These are phyloP conservation scores for Metahyphopichia silvanorum DNA, from an alignment of 805 yeast species.

Conservation along the genomic window DNA sequence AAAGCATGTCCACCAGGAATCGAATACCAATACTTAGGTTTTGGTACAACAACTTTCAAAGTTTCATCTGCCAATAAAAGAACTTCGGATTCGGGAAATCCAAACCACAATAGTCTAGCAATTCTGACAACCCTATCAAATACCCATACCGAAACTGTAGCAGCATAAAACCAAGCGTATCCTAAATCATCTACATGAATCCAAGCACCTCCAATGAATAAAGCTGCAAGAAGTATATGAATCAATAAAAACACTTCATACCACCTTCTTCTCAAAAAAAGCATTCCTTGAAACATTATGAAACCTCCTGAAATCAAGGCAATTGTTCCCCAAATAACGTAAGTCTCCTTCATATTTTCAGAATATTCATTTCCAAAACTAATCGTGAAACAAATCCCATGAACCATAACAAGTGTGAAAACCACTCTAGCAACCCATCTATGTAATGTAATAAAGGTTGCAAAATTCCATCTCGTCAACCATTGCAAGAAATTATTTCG, in stretches of 20 bases:
- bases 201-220: slow-evolving; percentile 45
- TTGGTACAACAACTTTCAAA: slow-evolving; percentile 32
- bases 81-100: slow-evolving; percentile 31
- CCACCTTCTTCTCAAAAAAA: slow-evolving; percentile 31
- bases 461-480: slow-evolving; percentile 55
- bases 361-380: slow-evolving; percentile 8
- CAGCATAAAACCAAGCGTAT: slow-evolving; percentile 26
- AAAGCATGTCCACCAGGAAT: slow-evolving; percentile 42
- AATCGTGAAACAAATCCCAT: slow-evolving; percentile 27
- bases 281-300: slow-evolving; percentile 28
- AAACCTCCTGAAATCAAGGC: slow-evolving; percentile 34
- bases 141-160: slow-evolving; percentile 33
- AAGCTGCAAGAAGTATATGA: slow-evolving; percentile 36
- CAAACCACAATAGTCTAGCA: slow-evolving; percentile 26
- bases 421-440: slow-evolving; percentile 41
- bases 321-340: slow-evolving; percentile 30
- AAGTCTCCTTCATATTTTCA: slow-evolving; percentile 14
- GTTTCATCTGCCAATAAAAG: slow-evolving; percentile 32
- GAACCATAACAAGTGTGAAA: slow-evolving; percentile 26
- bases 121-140: slow-evolving; percentile 32
- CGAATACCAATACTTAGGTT: slow-evolving; percentile 33
- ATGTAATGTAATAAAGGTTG: slow-evolving; percentile 41
- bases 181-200: slow-evolving; percentile 36
- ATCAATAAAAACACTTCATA: slow-evolving; percentile 33
- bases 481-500: slow-evolving; percentile 60